Evolutionary conservation across 805 yeast species (phyloP).

Genomic region (Saccharomycopsis sp.): DNA sequence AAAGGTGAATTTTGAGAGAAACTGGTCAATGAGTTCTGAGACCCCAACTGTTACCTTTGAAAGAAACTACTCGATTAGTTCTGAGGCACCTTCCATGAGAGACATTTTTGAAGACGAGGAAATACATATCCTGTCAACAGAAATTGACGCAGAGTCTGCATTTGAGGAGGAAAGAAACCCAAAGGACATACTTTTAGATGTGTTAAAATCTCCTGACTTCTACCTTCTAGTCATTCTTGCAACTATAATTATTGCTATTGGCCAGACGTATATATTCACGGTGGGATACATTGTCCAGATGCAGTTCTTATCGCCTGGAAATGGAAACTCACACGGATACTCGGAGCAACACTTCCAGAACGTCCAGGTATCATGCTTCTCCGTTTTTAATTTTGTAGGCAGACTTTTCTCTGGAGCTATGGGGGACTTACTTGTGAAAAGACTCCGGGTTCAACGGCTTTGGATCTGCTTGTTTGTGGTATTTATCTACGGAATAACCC

Average conservation of each 20-base stretch:
- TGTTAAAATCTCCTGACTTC: neutral
- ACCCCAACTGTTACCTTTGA: neutral
- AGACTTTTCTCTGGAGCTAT: slow-evolving; percentile 51
- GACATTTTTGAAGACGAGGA: neutral
- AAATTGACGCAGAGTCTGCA: neutral
- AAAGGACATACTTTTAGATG: neutral
- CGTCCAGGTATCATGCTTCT: slow-evolving; percentile 15
- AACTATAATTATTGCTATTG: slow-evolving; percentile 28
- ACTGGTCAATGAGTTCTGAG: neutral
- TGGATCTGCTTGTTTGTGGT: slow-evolving; percentile 48
- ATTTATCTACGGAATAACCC: slow-evolving; percentile 34
- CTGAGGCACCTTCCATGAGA: neutral
- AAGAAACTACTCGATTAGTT: neutral
- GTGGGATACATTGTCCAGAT: slow-evolving; percentile 66
- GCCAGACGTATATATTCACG: slow-evolving; percentile 67
- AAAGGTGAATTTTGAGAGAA: neutral
- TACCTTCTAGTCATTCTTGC: neutral
- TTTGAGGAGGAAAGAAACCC: neutral
- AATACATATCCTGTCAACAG: neutral
- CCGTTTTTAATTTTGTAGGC: slow-evolving; percentile 17
- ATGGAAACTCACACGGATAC: slow-evolving; percentile 4
- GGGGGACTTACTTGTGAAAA: slow-evolving; percentile 53
- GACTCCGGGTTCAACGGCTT: slow-evolving; percentile 47
- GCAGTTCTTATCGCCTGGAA: slow-evolving; percentile 25
- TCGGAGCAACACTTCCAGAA: slow-evolving; percentile 14